Evolutionary conservation across 2,329 filamentous ascomycete genomes (phyloP).

Genomic region (Diaporthe velutina): DNA sequence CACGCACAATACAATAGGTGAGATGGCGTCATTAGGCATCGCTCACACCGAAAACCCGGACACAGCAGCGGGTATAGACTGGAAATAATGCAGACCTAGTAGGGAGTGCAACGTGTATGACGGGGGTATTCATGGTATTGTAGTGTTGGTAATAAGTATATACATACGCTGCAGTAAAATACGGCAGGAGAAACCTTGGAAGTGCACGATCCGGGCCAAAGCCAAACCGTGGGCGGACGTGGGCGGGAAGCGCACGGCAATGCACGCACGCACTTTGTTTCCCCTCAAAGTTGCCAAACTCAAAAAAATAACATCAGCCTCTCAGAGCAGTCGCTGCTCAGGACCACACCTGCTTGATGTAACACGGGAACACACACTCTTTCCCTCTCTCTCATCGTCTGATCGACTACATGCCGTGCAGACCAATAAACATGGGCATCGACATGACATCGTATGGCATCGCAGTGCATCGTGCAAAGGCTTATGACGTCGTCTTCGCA

Average conservation of each 20-base stretch:
- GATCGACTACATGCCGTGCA: not conserved
- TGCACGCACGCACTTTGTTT: not conserved
- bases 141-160: constrained; percentile 14
- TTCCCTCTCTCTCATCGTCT: too few relatives aligned
- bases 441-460: not conserved
- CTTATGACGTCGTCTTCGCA: constrained; percentile 42
- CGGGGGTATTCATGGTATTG: not conserved
- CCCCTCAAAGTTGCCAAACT: constrained; percentile 1
- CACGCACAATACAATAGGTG: not conserved
- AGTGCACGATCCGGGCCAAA: not conserved
- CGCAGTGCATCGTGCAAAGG: not conserved
- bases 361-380: not conserved
- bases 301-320: not conserved
- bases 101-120: not conserved
- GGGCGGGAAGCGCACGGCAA: constrained; percentile 10
- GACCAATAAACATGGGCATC: not conserved
- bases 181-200: constrained; percentile 3
- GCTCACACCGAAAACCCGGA: not conserved
- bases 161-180: constrained; percentile 15
- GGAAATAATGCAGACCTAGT: not conserved
- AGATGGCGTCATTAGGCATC: not conserved
- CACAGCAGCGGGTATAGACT: not conserved
- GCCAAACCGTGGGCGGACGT: not conserved
- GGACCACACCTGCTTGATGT: not conserved
- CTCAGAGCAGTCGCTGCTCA: constrained; percentile 1